Evolutionary conservation across 208 protist genomes (phyloP).

Genomic region (Acanthamoeba sp.): DNA sequence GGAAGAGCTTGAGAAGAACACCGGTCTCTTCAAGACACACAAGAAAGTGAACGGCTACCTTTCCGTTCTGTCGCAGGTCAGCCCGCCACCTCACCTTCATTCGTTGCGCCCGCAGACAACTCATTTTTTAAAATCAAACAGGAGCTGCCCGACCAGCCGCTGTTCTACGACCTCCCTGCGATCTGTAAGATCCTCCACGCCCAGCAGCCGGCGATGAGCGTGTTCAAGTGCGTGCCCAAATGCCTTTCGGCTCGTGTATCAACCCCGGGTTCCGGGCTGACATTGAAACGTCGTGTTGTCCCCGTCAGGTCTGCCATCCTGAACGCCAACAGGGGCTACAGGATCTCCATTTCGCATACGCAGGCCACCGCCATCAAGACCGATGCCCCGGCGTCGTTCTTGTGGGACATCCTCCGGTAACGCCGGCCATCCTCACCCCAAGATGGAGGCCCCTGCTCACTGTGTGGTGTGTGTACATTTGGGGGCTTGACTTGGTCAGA

Average conservation of each 20-base stretch:
- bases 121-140: constrained; percentile 74
- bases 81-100: not conserved
- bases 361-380: constrained; percentile 88
- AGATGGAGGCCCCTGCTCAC: not conserved
- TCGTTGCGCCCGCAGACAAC: not conserved
- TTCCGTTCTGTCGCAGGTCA: constrained; percentile 59
- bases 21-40: constrained; percentile 53
- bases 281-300: too few relatives aligned
- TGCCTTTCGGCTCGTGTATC: too few relatives aligned
- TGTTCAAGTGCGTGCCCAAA: constrained; percentile 23
- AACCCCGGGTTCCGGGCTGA: too few relatives aligned
- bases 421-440: not conserved
- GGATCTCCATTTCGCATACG: constrained; percentile 86
- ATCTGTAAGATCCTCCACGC: constrained; percentile 80
- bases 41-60: constrained; percentile 70
- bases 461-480: not conserved
- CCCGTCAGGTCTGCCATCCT: constrained; percentile 84
- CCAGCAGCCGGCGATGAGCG: constrained; percentile 26
- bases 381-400: constrained; percentile 84
- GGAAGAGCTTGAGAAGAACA: not conserved
- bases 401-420: constrained; percentile 45
- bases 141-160: constrained; percentile 86
- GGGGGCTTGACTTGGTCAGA: not conserved
- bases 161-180: constrained; percentile 82
- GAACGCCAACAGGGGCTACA: constrained; percentile 84